Evolutionary conservation across 768 basidiomycete genomes (phyloP).

Genomic region (Suillus subluteus): DNA sequence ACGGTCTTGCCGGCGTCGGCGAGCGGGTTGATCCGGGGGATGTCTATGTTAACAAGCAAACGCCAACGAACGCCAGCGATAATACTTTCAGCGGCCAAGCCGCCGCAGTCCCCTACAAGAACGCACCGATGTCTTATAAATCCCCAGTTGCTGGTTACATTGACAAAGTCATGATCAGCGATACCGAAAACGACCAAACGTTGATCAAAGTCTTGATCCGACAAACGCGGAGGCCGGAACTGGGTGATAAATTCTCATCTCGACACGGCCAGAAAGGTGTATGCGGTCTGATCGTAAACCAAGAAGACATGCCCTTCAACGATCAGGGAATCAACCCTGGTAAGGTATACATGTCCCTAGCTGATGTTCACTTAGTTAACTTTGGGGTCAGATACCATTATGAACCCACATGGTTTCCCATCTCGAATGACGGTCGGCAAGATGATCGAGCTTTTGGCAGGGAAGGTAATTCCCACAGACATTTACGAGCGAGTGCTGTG

Average conservation of each 20-base stretch:
- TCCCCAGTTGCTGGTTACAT: slow-evolving; percentile 91
- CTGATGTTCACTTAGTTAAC: slow-evolving; percentile 19
- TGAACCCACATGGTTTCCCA: slow-evolving; percentile 99
- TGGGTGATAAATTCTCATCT: slow-evolving; percentile 98
- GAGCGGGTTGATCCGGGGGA: slow-evolving; percentile 92
- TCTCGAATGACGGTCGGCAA: slow-evolving; percentile 99
- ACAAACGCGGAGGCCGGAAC: slow-evolving; percentile 93
- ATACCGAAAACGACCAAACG: slow-evolving; percentile 95
- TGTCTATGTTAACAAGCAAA: slow-evolving; percentile 96
- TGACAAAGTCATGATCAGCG: slow-evolving; percentile 97
- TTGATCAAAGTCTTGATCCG: slow-evolving; percentile 97
- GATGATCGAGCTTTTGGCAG: slow-evolving; percentile 97
- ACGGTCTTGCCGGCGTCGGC: slow-evolving; percentile 94
- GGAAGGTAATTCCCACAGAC: slow-evolving; percentile 61
- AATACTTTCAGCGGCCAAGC: slow-evolving; percentile 86
- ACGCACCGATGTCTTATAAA: slow-evolving; percentile 92
- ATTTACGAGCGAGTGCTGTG: not conserved
- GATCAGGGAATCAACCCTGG: slow-evolving; percentile 95
- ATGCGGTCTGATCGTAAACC: slow-evolving; percentile 97
- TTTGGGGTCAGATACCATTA: slow-evolving; percentile 82
- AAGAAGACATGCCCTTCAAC: slow-evolving; percentile 99
- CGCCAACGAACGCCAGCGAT: slow-evolving; percentile 92
- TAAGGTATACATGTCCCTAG: slow-evolving; percentile 35
- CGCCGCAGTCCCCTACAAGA: slow-evolving; percentile 85
- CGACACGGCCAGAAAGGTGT: slow-evolving; percentile 99